phyloP scores from a whole-genome alignment of 345 rosid species.

The Anastatica hierochuntica region DNA sequence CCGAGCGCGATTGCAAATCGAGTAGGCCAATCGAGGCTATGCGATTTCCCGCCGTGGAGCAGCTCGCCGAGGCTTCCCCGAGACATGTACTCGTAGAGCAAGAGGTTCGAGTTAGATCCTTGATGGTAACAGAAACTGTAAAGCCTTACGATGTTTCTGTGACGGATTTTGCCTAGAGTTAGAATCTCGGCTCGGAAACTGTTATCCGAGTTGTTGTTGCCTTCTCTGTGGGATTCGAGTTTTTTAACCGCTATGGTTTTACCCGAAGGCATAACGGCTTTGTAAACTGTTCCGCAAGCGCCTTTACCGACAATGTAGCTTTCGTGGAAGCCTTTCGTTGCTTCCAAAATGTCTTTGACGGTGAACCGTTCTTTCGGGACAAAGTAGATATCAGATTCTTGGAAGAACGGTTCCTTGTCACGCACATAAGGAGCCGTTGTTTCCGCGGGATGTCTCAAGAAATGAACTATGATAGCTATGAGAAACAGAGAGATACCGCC shows the following conservation, averaged over 20 bases:
- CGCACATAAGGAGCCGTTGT: slow-evolving; percentile 31
- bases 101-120: slow-evolving; percentile 80
- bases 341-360: slow-evolving; percentile 73
- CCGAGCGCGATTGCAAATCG: slow-evolving; percentile 84
- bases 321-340: slow-evolving; percentile 68
- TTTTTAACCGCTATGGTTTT: slow-evolving; percentile 68
- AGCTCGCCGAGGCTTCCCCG: slow-evolving; percentile 84
- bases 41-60: slow-evolving; percentile 54
- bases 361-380: slow-evolving; percentile 78
- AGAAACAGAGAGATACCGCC: slow-evolving; percentile 76
- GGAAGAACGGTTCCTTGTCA: slow-evolving; percentile 36
- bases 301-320: slow-evolving; percentile 79
- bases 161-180: slow-evolving; percentile 87
- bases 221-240: slow-evolving; percentile 71
- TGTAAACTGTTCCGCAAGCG: slow-evolving; percentile 92
- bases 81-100: slow-evolving; percentile 79
- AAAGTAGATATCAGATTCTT: slow-evolving; percentile 58
- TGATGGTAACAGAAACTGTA: slow-evolving; percentile 82
- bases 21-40: slow-evolving; percentile 64
- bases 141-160: slow-evolving; percentile 89
- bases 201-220: slow-evolving; percentile 58
- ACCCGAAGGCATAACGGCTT: slow-evolving; percentile 66
- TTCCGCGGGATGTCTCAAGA: slow-evolving; percentile 44
- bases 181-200: slow-evolving; percentile 87
- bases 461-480: slow-evolving; percentile 48